phyloP scores from a whole-genome alignment of 1,284 basidiomycete genomes.

The Termitomyces sp. region DNA sequence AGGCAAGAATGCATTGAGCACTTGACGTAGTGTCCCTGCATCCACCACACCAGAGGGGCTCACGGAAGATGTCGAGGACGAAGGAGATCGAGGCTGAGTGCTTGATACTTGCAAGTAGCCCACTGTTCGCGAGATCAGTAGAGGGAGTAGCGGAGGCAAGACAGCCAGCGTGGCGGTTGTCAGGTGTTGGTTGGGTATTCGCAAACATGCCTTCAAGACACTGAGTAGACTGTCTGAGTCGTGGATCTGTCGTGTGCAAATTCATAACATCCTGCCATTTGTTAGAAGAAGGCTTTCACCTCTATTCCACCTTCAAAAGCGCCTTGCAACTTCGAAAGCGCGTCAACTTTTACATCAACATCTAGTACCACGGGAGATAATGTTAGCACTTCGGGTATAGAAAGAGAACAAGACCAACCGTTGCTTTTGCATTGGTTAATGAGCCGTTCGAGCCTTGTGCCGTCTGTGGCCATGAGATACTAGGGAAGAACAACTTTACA shows the following conservation, averaged over 20 bases:
- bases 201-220: conserved; percentile 69
- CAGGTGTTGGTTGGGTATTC: conserved; percentile 77
- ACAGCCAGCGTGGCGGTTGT: conserved; percentile 67
- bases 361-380: conserved; percentile 39
- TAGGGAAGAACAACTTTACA: not conserved
- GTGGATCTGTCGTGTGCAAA: conserved; percentile 36
- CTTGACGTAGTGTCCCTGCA: conserved; percentile 55
- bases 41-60: conserved; percentile 43
- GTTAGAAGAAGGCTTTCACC: conserved; percentile 35
- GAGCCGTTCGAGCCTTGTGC: conserved; percentile 54
- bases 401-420: conserved; percentile 38
- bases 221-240: conserved; percentile 66
- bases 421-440: conserved; percentile 65
- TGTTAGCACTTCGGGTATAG: conserved; percentile 8
- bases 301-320: conserved; percentile 66
- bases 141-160: conserved; percentile 58
- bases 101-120: conserved; percentile 29
- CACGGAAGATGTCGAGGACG: conserved; percentile 48
- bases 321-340: conserved; percentile 67
- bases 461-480: conserved; percentile 43
- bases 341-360: conserved; percentile 75
- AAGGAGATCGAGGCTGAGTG: conserved; percentile 37
- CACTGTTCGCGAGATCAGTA: conserved; percentile 44
- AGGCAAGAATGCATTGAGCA: conserved; percentile 64
- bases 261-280: not conserved